Conservation (phyloP, 2,329 filamentous ascomycete species). For the Raffaelea albimanens region DNA sequence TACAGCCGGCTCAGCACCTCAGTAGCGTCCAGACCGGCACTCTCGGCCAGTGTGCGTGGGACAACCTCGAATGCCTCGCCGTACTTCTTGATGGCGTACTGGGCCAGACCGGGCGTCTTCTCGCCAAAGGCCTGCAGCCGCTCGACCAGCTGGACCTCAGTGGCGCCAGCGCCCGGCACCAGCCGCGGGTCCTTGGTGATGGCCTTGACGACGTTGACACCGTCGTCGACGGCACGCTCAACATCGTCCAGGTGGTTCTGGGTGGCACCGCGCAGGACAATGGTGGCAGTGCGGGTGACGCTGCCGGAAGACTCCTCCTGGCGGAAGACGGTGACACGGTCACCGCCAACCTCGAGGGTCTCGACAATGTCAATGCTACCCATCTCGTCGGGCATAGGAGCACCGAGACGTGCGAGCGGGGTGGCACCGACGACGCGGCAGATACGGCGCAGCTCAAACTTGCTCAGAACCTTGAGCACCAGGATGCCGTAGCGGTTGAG, state of each 20-base stretch:
- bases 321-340: conserved; percentile 95
- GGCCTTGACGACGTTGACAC: conserved; percentile 97
- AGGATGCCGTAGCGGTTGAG: conserved; percentile 95
- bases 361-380: conserved; percentile 89
- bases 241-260: conserved; percentile 98
- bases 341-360: conserved; percentile 93
- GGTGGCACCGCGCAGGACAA: conserved; percentile 89
- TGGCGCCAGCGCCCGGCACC: conserved; percentile 88
- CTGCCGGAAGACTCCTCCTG: conserved; percentile 73
- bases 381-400: conserved; percentile 99
- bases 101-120: conserved; percentile 82
- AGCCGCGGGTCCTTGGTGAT: conserved; percentile 88
- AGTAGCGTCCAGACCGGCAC: conserved; percentile 91
- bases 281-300: conserved; percentile 81
- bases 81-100: conserved; percentile 96
- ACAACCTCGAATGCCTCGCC: conserved; percentile 97
- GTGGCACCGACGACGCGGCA: conserved; percentile 96
- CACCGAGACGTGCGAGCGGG: conserved; percentile 87
- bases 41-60: conserved; percentile 87
- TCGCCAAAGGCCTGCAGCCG: conserved; percentile 84
- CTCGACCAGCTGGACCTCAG: conserved; percentile 89
- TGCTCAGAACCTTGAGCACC: conserved; percentile 92
- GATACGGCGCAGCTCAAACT: conserved; percentile 90
- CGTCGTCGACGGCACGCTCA: conserved; percentile 93
- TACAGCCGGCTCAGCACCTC: conserved; percentile 89